Base-by-base conservation (phyloP, 116 monocot genomes). In the Iris pallida region DNA sequence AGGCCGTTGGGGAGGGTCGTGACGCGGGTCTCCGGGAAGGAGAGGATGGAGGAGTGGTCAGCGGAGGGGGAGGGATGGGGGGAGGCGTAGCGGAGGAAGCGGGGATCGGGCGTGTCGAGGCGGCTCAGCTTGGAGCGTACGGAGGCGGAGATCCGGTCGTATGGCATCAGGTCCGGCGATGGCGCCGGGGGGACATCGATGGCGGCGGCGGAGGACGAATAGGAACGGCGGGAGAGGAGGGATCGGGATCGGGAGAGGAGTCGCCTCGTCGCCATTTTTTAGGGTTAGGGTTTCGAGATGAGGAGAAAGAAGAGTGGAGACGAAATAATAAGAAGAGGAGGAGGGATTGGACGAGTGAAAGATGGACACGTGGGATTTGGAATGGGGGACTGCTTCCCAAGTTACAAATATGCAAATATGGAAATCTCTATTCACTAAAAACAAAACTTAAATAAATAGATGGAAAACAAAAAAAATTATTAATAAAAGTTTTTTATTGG, bases 1-100 rank as follows among this genome's bases (percentile, higher is more conserved):
- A 98, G 88, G 7, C 93, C 98, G 67, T 75, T 88, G 19, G 90
- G 55, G 19, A 98, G 93, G 45, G 93, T 98, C 60, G 98, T 98
- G 52, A 98, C 90, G 65, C 88, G 90, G 65, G 98, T 98, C 74
- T 72, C 80, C 19, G 98, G 98, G 40, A 85, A 77, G n/a, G 88
- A 57, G 70, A 98, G 88, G 70, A 92, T 82, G 4, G 85, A 55
- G 30, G 88, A 67, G 76, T 98, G 88, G 57, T 92, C 92, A 45
- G 67, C 59, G 3, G 42, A 42, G 47, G 81, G 63, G 65, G 73
- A 44, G 5, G 97, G 90, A 66, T 83, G 74, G 11, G 93, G 98
- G 42, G 83, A 85, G n/a, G 90, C 79, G 80, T 86, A 82, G 64
- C 98, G 92, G 61, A 93, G 90, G 74, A 93, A 98, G 12, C 90